Conservation (phyloP, 148 eudicot genomes). For the Amaranthus hypochondriacus region DNA sequence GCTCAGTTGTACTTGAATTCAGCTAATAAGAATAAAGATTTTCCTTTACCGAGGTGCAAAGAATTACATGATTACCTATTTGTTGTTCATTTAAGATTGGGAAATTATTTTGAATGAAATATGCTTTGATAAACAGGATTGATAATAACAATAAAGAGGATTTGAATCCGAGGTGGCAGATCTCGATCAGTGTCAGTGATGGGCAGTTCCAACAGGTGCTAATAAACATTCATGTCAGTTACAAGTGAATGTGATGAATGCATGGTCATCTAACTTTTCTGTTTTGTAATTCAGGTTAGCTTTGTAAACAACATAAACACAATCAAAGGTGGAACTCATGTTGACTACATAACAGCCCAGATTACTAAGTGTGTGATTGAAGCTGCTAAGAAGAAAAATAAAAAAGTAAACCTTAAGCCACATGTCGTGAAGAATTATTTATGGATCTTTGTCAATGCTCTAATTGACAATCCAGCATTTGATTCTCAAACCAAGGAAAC, state of each 20-base stretch:
- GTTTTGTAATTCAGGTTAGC: conserved; percentile 58
- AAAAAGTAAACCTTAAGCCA: conserved; percentile 58
- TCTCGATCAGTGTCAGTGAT: conserved; percentile 67
- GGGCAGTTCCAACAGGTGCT: conserved; percentile 92
- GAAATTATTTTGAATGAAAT: neutral
- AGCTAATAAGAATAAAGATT: conserved; percentile 31
- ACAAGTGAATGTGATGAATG: neutral
- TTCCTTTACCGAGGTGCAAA: conserved; percentile 43
- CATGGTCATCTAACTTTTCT: neutral
- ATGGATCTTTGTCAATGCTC: conserved; percentile 93
- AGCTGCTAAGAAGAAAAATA: conserved; percentile 66
- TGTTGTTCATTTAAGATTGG: neutral
- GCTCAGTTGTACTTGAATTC: conserved; percentile 59
- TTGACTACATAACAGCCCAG: conserved; percentile 74
- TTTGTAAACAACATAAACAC: conserved; percentile 89
- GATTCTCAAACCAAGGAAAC: conserved; percentile 99
- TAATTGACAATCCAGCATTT: conserved; percentile 97
- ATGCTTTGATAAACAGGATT: conserved; percentile 34
- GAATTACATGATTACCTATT: neutral
- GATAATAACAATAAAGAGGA: conserved; percentile 48
- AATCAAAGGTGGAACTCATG: conserved; percentile 94
- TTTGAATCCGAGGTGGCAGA: conserved; percentile 62
- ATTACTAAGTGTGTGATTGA: conserved; percentile 48
- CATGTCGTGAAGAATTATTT: conserved; percentile 71
- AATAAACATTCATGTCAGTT: neutral